phyloP scores from a whole-genome alignment of 2,329 filamentous ascomycete genomes.

The Lithohypha guttulata region DNA sequence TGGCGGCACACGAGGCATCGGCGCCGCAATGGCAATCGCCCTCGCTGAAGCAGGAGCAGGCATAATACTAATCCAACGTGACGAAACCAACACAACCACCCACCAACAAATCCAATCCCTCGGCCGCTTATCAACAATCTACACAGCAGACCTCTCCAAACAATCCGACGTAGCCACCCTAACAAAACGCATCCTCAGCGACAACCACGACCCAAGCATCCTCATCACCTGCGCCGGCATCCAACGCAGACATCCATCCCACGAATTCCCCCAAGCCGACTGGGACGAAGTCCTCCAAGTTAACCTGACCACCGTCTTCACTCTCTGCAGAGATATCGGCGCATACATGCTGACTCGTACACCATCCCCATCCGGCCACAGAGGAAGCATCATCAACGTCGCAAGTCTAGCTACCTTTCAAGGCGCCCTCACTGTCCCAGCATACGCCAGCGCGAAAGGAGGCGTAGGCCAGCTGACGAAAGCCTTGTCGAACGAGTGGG shows the following conservation, averaged over 20 bases:
- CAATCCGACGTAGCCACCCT: slow-evolving; percentile 31
- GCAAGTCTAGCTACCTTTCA: slow-evolving; percentile 74
- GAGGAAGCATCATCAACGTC: slow-evolving; percentile 62
- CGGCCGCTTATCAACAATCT: slow-evolving; percentile 32
- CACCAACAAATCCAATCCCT: slow-evolving; percentile 29
- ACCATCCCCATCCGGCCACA: slow-evolving; percentile 15
- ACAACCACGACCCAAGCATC: slow-evolving; percentile 55
- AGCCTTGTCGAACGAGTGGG: slow-evolving; percentile 79
- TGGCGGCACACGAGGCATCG: slow-evolving; percentile 38
- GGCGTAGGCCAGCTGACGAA: slow-evolving; percentile 78
- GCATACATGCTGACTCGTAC: slow-evolving; percentile 61
- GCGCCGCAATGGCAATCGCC: slow-evolving; percentile 36
- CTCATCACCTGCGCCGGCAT: slow-evolving; percentile 82
- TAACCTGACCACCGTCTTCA: slow-evolving; percentile 74
- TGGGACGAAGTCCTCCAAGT: slow-evolving; percentile 77
- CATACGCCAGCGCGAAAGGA: slow-evolving; percentile 78
- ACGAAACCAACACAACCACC: slow-evolving; percentile 38
- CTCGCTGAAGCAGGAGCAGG: slow-evolving; percentile 39
- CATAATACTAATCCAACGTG: slow-evolving; percentile 33
- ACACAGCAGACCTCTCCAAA: slow-evolving; percentile 34
- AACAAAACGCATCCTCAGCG: slow-evolving; percentile 30
- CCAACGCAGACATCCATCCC: slow-evolving; percentile 64
- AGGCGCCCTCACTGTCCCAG: slow-evolving; percentile 77
- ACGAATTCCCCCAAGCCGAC: slow-evolving; percentile 64
- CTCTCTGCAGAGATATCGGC: slow-evolving; percentile 64